Percentiles rank a stretch among this genome's conserved stretches.
Conservation (phyloP, 2,329 filamentous ascomycete species). For the Arthrobotrys conoides region DNA sequence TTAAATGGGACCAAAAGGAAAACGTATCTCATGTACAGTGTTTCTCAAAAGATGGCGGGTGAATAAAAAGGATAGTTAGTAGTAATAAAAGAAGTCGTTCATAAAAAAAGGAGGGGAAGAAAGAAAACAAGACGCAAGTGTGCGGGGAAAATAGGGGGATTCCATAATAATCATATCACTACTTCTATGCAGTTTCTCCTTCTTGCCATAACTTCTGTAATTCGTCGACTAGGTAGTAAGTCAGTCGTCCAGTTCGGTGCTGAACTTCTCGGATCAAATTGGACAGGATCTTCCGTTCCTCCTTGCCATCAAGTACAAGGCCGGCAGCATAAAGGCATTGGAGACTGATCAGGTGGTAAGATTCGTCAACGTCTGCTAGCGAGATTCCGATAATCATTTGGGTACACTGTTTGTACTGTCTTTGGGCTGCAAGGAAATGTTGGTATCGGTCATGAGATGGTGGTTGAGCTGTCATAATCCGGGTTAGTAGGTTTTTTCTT, state of each 20-base stretch:
- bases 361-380: conserved; percentile 52
- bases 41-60: neutral
- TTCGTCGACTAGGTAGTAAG: conserved; percentile 56
- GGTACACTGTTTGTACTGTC: conserved; percentile 50
- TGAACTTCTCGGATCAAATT: conserved; percentile 53
- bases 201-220: conserved; percentile 58
- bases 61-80: neutral
- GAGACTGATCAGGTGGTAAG: conserved; percentile 52
- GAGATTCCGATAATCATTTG: conserved; percentile 59
- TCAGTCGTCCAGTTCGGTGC: conserved; percentile 51
- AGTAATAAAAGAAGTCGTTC: conserved; percentile 9
- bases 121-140: conserved; percentile 14
- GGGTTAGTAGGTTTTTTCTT: conserved; percentile 13
- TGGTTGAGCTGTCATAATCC: conserved; percentile 36
- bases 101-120: neutral
- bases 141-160: neutral
- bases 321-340: conserved; percentile 59
- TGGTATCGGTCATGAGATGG: conserved; percentile 58
- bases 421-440: conserved; percentile 55
- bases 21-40: conserved; percentile 28
- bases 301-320: conserved; percentile 56
- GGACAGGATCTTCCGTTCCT: conserved; percentile 51
- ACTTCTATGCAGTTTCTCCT: conserved; percentile 33
- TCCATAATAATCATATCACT: conserved; percentile 26
- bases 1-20: conserved; percentile 22